Conservation (phyloP, 2,329 filamentous ascomycete species). For the Calcarisporium arbuscula region DNA sequence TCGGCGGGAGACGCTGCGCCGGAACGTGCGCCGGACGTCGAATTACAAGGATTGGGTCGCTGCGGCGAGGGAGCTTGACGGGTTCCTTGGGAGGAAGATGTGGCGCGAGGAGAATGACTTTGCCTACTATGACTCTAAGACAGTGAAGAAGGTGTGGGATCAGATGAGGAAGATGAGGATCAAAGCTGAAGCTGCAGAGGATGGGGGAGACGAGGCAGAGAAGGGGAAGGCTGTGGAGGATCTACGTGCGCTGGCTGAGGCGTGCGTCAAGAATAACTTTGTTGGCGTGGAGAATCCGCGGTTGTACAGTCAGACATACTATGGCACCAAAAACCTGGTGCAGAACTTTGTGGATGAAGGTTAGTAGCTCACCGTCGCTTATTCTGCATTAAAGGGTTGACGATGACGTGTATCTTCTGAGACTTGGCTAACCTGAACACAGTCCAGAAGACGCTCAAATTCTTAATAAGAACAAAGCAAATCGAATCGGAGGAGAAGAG, state of each 20-base stretch:
- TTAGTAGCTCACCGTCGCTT: conserved; percentile 26
- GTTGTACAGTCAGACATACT: conserved; percentile 96
- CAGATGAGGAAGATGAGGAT: conserved; percentile 64
- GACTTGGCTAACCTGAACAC: conserved; percentile 10
- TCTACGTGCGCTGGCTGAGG: conserved; percentile 71
- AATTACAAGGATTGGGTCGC: conserved; percentile 80
- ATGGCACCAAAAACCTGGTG: conserved; percentile 90
- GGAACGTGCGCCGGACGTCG: conserved; percentile 62
- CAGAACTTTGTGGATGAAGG: conserved; percentile 85
- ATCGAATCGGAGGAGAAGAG: conserved; percentile 70
- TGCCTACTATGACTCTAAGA: conserved; percentile 83
- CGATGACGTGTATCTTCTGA: not conserved
- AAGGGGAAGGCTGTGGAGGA: conserved; percentile 60
- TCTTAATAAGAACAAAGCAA: conserved; percentile 62
- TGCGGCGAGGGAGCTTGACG: conserved; percentile 73
- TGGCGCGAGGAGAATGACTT: conserved; percentile 77
- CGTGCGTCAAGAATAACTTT: conserved; percentile 97
- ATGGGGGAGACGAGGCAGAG: conserved; percentile 28
- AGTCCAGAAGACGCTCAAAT: conserved; percentile 61
- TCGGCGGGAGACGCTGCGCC: conserved; percentile 62
- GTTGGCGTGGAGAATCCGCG: conserved; percentile 88
- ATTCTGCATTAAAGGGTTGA: not conserved
- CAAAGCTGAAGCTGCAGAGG: conserved; percentile 48
- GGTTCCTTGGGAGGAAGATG: conserved; percentile 69
- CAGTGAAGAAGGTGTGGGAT: conserved; percentile 67